Base-by-base conservation (phyloP, 2,329 filamentous ascomycete genomes). In the Cordyceps farinosa region DNA sequence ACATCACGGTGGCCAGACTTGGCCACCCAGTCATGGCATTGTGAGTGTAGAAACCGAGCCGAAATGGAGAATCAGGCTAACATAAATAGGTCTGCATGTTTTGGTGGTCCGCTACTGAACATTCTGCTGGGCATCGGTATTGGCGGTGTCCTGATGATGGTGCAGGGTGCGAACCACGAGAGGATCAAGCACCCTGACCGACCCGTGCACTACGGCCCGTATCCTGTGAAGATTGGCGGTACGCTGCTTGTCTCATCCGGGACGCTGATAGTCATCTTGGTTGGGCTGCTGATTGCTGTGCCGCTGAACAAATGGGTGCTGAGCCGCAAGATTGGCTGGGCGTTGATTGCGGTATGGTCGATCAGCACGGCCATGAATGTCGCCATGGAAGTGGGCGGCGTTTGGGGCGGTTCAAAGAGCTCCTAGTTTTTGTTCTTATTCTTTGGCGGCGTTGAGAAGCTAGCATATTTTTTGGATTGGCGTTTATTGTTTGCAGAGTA, bases 101-200 rank as follows among this genome's bases (percentile, higher is more conserved):
- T 99, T 73, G 95, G 95, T n/a, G 96, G 95, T 0, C 95, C 95
- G 0, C 94, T 99, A 92, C 84, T 99, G 47, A 99, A 99, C 70
- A 99, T 99, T 66, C 79, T 99, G 0, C 84, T 99, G 4, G 95
- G 95, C 0, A 93, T 99, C 59, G 95, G 95, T n/a, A 81, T 98
- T 4, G 90, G 90, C 32, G 95, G 95, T 17, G 84, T 91, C 45
- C 96, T 93, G 73, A 95, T 97, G 84, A 93, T 91, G 63, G 82
- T 96, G 17, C 83, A 84, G 61, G 83, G 86, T 38, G 90, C 89
- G 22, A 85, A 89, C 68, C 81, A 85, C 66, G 81, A 81, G 59
- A 86, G 91, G 65, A 76, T 79, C 34, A 88, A 88, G 68, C 87
- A 94, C 70, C 90, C 90, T 0, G 79, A 86, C 22, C 77, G 80